Conservation (phyloP, 257 asterid genomes). For the Jacaranda copaia region DNA sequence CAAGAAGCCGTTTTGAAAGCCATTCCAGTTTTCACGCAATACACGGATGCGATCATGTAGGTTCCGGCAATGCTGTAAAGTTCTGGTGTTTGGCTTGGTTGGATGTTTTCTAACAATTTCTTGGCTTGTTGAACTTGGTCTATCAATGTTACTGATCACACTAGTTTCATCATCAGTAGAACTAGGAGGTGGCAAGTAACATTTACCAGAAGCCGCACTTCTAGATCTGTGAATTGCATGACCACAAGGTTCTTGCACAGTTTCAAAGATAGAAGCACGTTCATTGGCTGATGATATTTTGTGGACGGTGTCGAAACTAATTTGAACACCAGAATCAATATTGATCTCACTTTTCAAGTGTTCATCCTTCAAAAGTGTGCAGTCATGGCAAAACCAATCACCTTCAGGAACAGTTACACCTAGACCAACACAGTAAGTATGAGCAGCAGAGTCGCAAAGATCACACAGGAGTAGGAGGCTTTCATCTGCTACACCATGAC, state of each 20-base stretch:
- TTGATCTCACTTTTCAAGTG: slow-evolving; percentile 47
- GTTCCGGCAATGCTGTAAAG: slow-evolving; percentile 57
- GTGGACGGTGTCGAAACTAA: slow-evolving; percentile 17
- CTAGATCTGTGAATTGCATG: slow-evolving; percentile 40
- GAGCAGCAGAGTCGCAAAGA: slow-evolving; percentile 76
- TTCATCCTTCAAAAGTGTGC: slow-evolving; percentile 66
- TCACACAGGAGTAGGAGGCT: slow-evolving; percentile 71
- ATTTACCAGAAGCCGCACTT: slow-evolving; percentile 30
- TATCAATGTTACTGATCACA: slow-evolving; percentile 16
- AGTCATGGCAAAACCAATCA: slow-evolving; percentile 86
- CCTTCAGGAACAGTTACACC: slow-evolving; percentile 77
- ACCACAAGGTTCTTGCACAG: slow-evolving; percentile 51
- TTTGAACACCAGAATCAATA: slow-evolving; percentile 37
- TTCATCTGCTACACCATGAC: slow-evolving; percentile 56
- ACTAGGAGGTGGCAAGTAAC: slow-evolving; percentile 27
- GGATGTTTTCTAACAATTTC: slow-evolving; percentile 27
- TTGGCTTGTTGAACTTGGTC: slow-evolving; percentile 39
- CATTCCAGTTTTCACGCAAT: slow-evolving; percentile 70
- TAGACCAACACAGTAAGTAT: slow-evolving; percentile 76
- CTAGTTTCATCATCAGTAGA: slow-evolving; percentile 30
- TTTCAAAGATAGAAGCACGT: slow-evolving; percentile 47
- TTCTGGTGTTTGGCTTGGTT: slow-evolving; percentile 52
- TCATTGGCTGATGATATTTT: slow-evolving; percentile 34
- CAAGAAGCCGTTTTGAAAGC: slow-evolving; percentile 58
- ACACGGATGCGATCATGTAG: slow-evolving; percentile 58